Conservation (phyloP, 345 rosid genomes). For the Salix udensis region DNA sequence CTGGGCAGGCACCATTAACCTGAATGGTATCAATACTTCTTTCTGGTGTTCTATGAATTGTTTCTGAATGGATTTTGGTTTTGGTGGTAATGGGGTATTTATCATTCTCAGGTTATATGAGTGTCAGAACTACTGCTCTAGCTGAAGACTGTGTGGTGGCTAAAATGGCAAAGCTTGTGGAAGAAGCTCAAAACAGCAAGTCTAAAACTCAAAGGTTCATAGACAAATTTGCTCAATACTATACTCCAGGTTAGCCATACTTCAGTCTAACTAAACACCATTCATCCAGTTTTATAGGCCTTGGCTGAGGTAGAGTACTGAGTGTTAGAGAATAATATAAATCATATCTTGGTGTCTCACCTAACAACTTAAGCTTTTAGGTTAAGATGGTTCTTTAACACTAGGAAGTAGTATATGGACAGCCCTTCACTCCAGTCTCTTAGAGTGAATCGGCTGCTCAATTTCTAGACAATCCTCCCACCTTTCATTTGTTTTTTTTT, state of each 20-base stretch:
- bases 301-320: too few species aligned
- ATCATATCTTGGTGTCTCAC: too few species aligned
- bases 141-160: conserved; percentile 89
- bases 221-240: conserved; percentile 67
- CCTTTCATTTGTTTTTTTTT: neutral
- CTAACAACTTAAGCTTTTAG: too few species aligned
- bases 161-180: conserved; percentile 84
- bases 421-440: neutral
- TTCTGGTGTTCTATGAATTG: neutral
- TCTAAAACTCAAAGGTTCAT: conserved; percentile 66
- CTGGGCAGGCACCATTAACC: conserved; percentile 92
- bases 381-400: too few species aligned
- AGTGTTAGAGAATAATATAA: too few species aligned
- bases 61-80: neutral
- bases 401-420: neutral
- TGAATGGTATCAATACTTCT: conserved; percentile 47
- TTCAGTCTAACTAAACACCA: neutral
- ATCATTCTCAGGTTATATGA: conserved; percentile 54
- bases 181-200: conserved; percentile 89
- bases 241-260: conserved; percentile 68
- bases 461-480: too few species aligned
- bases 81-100: neutral
- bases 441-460: too few species aligned
- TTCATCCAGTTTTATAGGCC: too few species aligned
- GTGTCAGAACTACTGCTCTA: conserved; percentile 65